Evolutionary conservation across 192 early-diverging fungal genomes (phyloP).

Genomic region (Linnemannia hyalina): DNA sequence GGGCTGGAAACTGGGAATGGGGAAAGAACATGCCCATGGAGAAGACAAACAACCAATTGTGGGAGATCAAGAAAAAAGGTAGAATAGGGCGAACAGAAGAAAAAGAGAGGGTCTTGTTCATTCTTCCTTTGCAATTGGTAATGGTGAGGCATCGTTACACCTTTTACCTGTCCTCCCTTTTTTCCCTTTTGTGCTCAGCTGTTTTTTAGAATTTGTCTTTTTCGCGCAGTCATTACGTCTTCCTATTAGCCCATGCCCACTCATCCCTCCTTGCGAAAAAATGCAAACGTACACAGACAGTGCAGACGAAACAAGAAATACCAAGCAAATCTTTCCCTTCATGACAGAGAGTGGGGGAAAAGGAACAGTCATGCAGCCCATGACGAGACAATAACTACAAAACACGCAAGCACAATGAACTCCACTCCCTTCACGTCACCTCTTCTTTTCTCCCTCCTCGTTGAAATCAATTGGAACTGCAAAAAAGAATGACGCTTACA

Average conservation of each 20-base stretch:
- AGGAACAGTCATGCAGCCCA: no score
- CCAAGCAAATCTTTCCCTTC: no score
- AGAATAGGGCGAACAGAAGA: neutral
- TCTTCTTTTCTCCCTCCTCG: no score
- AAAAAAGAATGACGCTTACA: slow-evolving; percentile 30
- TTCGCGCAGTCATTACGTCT: neutral
- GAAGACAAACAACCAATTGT: neutral
- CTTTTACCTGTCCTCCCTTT: neutral
- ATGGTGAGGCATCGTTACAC: neutral
- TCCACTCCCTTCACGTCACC: no score
- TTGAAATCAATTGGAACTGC: neutral
- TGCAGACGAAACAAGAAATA: neutral
- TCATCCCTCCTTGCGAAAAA: no score
- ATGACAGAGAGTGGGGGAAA: no score
- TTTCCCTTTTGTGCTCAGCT: neutral
- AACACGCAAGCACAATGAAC: no score
- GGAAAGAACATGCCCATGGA: neutral
- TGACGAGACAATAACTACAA: no score
- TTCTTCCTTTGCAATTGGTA: neutral
- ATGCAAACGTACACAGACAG: neutral
- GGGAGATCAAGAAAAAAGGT: neutral
- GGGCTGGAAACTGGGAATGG: neutral
- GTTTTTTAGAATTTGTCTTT: neutral
- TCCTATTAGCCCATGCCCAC: neutral
- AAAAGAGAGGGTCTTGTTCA: neutral